phyloP scores from a whole-genome alignment of 2,329 filamentous ascomycete genomes.

The Fusarium aywerte region DNA sequence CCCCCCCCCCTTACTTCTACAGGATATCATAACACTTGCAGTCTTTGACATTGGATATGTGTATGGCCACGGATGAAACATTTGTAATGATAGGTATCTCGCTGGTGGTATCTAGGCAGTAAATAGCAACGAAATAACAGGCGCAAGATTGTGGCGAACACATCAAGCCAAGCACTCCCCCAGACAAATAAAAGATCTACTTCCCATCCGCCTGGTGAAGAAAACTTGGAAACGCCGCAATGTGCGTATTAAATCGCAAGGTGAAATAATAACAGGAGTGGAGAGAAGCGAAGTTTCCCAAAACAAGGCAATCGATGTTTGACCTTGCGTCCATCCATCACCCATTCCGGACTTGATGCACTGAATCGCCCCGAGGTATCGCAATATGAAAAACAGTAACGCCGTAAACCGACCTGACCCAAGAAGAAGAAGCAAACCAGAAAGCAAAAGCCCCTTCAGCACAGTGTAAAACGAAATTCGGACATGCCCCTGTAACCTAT shows the following conservation, averaged over 20 bases:
- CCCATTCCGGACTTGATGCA: conserved; percentile 26
- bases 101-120: conserved; percentile 46
- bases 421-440: conserved; percentile 17
- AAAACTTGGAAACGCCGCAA: conserved; percentile 9
- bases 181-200: conserved; percentile 23
- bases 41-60: not conserved
- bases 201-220: conserved; percentile 20
- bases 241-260: conserved; percentile 24
- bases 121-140: conserved; percentile 42
- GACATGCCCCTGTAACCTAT: conserved; percentile 42
- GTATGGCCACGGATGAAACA: conserved; percentile 19
- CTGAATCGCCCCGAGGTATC: conserved; percentile 39
- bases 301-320: conserved; percentile 23
- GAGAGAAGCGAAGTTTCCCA: conserved; percentile 32
- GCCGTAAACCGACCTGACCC: conserved; percentile 27
- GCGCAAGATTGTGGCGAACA: conserved; percentile 44
- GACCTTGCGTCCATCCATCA: conserved; percentile 33
- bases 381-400: conserved; percentile 39
- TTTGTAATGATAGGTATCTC: conserved; percentile 38
- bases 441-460: conserved; percentile 23
- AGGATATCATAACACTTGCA: not conserved
- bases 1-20: too few relatives aligned
- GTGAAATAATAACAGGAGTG: conserved; percentile 27
- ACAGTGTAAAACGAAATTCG: conserved; percentile 29
- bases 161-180: conserved; percentile 36